These are phyloP conservation scores for Stemphylium vesicarium DNA, from an alignment of 2,329 filamentous ascomycete species.

Conservation along the genomic window DNA sequence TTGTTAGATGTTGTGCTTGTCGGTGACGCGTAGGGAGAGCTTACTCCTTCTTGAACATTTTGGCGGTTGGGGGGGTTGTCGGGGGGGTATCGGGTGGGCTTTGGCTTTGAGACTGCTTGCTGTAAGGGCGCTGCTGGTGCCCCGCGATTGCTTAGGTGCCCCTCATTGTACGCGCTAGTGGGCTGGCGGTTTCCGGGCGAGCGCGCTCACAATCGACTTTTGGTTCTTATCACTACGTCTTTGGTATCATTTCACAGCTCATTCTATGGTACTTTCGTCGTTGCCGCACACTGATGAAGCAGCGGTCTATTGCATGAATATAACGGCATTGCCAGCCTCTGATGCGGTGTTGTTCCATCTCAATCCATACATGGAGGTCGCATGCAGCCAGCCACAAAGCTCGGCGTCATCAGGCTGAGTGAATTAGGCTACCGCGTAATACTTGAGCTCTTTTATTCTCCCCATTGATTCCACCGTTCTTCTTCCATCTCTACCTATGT, in stretches of 20 bases:
- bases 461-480: no score
- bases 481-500: no score
- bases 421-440: no score
- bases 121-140: slow-evolving; percentile 5
- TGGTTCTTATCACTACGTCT: not conserved
- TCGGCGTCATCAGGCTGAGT: no score
- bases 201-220: not conserved
- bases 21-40: not conserved
- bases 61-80: slow-evolving; percentile 14
- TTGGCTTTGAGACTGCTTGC: slow-evolving; percentile 12
- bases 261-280: no score
- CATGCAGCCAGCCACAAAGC: no score
- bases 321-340: no score
- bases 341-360: no score
- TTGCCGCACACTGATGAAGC: no score
- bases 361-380: no score
- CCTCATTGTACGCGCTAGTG: slow-evolving; percentile 16
- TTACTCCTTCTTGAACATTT: slow-evolving; percentile 49
- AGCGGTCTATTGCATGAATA: no score
- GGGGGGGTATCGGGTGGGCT: not conserved
- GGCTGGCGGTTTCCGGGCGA: not conserved
- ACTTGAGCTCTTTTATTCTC: no score
- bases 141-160: slow-evolving; percentile 12
- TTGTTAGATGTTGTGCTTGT: not conserved
- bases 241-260: not conserved